A percentile compares a stretch with the other conserved stretches of the same genome.
Evolutionary conservation across 495 filamentous ascomycete species (phyloP).

Genomic region (Xanthoparmelia taractica): DNA sequence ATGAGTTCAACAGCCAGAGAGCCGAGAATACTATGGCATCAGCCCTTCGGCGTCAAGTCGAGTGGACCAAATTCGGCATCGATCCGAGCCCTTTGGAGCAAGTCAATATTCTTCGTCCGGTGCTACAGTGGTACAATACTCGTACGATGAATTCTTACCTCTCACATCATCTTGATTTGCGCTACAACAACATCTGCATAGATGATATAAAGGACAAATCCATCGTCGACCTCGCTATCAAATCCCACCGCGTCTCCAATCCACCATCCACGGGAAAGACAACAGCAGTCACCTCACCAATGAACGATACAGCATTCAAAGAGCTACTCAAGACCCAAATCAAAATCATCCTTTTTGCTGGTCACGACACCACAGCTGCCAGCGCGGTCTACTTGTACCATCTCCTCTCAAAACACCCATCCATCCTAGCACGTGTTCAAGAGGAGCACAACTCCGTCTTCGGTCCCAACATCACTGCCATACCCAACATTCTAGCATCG

Average conservation of each 20-base stretch:
- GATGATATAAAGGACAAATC: conserved; percentile 17
- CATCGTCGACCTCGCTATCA: conserved; percentile 34
- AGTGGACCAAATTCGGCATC: conserved; percentile 25
- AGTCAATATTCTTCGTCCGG: conserved; percentile 18
- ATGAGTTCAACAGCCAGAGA: conserved; percentile 23
- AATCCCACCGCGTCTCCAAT: conserved; percentile 26
- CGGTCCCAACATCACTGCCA: conserved; percentile 27
- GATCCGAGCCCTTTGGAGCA: conserved; percentile 25
- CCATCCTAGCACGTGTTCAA: conserved; percentile 32
- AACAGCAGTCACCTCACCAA: conserved; percentile 28
- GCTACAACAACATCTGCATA: conserved; percentile 20
- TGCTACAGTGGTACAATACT: conserved; percentile 29
- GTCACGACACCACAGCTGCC: conserved; percentile 33
- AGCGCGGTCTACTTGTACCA: conserved; percentile 33
- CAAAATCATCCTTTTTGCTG: conserved; percentile 30
- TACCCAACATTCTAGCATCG: conserved; percentile 22
- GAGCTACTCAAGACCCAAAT: conserved; percentile 24
- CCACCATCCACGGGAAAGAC: not conserved
- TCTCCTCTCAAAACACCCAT: conserved; percentile 41
- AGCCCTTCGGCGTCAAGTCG: conserved; percentile 24
- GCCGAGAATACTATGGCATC: conserved; percentile 21
- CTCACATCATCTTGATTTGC: conserved; percentile 23
- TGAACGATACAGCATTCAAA: conserved; percentile 13
- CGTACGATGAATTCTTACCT: conserved; percentile 25
- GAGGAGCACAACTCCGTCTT: conserved; percentile 40